phyloP scores from a whole-genome alignment of 208 protist species.

The Herpetomonas samuelpessoai region DNA sequence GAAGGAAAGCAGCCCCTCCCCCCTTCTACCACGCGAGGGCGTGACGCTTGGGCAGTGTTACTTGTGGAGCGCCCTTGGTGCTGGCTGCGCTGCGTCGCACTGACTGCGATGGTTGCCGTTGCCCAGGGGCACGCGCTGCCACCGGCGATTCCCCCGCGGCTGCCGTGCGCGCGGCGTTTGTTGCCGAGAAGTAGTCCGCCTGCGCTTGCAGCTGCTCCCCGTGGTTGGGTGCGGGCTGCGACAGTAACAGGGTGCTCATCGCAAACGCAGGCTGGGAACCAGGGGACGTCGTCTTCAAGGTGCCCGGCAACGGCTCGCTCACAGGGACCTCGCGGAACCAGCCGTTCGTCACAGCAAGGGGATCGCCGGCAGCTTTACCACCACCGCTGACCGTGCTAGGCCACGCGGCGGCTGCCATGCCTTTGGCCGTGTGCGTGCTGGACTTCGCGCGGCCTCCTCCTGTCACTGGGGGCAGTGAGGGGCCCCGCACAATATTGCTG shows the following conservation, averaged over 20 bases:
- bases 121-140: too few species aligned
- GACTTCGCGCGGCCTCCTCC: not conserved
- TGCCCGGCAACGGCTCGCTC: conserved; percentile 77
- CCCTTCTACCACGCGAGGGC: conserved; percentile 14
- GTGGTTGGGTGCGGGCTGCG: conserved; percentile 16
- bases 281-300: conserved; percentile 35
- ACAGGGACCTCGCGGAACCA: conserved; percentile 78
- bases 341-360: conserved; percentile 11
- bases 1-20: too few species aligned
- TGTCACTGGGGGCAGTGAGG: conserved; percentile 8
- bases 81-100: too few species aligned
- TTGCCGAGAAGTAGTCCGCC: conserved; percentile 34
- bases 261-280: conserved; percentile 29
- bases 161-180: not conserved
- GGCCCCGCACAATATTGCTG: conserved; percentile 50
- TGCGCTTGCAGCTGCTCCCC: conserved; percentile 39
- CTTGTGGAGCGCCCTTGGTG: too few species aligned
- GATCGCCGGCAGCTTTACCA: not conserved
- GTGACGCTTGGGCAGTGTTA: conserved; percentile 30
- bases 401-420: not conserved
- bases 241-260: conserved; percentile 37
- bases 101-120: too few species aligned
- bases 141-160: not conserved
- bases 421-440: not conserved
- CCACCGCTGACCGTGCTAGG: not conserved